phyloP scores from a whole-genome alignment of 2,329 filamentous ascomycete genomes.

The Fusarium sp. region DNA sequence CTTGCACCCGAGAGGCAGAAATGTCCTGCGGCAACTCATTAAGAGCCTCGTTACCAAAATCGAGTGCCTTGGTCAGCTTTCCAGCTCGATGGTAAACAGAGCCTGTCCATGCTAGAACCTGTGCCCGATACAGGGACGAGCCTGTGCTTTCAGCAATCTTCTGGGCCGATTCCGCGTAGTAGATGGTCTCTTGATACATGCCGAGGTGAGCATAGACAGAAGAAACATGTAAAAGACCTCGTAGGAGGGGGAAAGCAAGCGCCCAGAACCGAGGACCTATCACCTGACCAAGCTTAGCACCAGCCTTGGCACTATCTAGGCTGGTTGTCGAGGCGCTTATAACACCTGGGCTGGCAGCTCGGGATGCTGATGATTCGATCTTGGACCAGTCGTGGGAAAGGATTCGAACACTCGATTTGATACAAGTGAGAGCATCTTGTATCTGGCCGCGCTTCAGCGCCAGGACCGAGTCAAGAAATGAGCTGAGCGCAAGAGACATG shows the following conservation, averaged over 20 bases:
- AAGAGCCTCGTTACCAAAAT: constrained; percentile 63
- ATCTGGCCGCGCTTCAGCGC: constrained; percentile 69
- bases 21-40: constrained; percentile 57
- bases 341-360: constrained; percentile 36
- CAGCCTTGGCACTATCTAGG: constrained; percentile 41
- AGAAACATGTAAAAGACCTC: constrained; percentile 76
- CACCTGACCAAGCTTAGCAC: constrained; percentile 33
- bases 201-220: constrained; percentile 84
- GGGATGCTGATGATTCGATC: constrained; percentile 52
- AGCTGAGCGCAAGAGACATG: constrained; percentile 44
- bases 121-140: constrained; percentile 66
- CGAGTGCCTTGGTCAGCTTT: constrained; percentile 65
- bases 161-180: constrained; percentile 85
- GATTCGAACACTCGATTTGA: constrained; percentile 65
- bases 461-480: constrained; percentile 70
- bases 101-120: constrained; percentile 64
- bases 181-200: constrained; percentile 86
- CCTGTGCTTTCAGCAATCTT: constrained; percentile 76
- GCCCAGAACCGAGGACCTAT: constrained; percentile 76
- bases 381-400: constrained; percentile 65
- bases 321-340: constrained; percentile 46
- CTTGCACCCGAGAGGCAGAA: constrained; percentile 49
- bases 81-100: constrained; percentile 66
- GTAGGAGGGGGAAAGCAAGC: constrained; percentile 77
- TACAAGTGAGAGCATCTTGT: constrained; percentile 65